Base-by-base conservation (phyloP, 129 eudicot genomes). In the Centrapalus pauciflorus region DNA sequence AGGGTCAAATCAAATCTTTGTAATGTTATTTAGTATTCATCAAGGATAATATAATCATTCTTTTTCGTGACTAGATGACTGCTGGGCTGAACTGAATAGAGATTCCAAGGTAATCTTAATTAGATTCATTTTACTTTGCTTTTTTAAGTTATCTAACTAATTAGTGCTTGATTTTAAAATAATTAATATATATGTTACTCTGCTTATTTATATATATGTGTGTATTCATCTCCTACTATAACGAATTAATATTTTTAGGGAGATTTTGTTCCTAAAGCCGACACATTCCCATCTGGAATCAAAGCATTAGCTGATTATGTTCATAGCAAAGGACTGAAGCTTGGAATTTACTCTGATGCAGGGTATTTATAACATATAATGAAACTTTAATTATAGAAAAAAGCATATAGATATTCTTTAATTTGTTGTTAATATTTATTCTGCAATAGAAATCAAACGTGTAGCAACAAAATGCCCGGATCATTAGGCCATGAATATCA, bases 331-430 rank as follows among this genome's bases (percentile, higher is more conserved):
- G 95, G 98, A 59, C 48, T 91, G 46, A 91, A 82, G 74, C 90
- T 91, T 16, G 97, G 97, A 82, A 85, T 91, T 61, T 92, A 92
- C 83, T 88, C 98, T 27, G 98, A 92, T 81, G 98, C 98, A 11
- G 98, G 98, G 98, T 85, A 85, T 13, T 2, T 41, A n/a, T n/a
- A 57, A 58, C 17, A 40, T 7, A 28, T 52, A 20, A 55, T 14
- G n/a, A 28, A 30, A 30, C 41, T 11, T 29, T 48, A 41, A 55
- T 16, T 21, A 56, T 2, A 13, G 14, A 20, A 20, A 5, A n/a
- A n/a, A n/a, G n/a, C n/a, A n/a, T n/a, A n/a, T n/a, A n/a, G n/a
- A n/a, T n/a, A n/a, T n/a, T n/a, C n/a, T n/a, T n/a, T n/a, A n/a
- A n/a, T n/a, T n/a, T n/a, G n/a, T n/a, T n/a, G n/a, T n/a, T n/a